Conservation (phyloP, 208 protist genomes). For the Trypanosoma platydactyli region DNA sequence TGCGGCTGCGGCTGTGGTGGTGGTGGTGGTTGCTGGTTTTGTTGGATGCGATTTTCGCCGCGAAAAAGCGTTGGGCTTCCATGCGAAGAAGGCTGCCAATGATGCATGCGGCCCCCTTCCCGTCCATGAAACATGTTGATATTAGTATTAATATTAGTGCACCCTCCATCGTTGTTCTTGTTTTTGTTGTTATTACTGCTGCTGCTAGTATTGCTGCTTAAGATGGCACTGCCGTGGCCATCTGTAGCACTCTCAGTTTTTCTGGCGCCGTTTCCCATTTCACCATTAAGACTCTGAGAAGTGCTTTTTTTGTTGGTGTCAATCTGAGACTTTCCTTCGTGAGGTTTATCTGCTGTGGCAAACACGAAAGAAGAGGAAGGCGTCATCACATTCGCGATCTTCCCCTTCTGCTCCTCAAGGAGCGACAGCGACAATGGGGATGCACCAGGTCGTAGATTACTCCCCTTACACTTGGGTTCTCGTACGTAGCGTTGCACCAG, state of each 20-base stretch:
- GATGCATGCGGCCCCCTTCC: not conserved
- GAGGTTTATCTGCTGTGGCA: not conserved
- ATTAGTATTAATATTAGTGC: slow-evolving; percentile 4
- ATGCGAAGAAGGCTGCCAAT: slow-evolving; percentile 27
- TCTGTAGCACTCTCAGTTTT: not conserved
- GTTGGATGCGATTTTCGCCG: no score
- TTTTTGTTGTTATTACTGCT: not conserved
- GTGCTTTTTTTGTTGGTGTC: not conserved
- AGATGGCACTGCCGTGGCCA: not conserved
- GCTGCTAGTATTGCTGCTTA: not conserved
- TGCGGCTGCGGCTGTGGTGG: no score
- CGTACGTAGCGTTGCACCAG: slow-evolving; percentile 27
- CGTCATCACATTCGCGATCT: no score
- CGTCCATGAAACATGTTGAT: not conserved
- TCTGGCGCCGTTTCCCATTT: not conserved
- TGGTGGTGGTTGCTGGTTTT: no score
- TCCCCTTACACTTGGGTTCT: not conserved
- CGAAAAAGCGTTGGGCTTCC: slow-evolving; percentile 1
- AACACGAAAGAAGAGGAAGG: no score
- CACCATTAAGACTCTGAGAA: no score
- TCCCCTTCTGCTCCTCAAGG: no score
- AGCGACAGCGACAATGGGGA: no score
- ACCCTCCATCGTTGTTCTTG: not conserved
- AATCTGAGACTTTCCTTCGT: not conserved
- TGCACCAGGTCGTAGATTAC: no score